phyloP scores from a whole-genome alignment of 306 rosid species.

The Calophaca sinica region DNA sequence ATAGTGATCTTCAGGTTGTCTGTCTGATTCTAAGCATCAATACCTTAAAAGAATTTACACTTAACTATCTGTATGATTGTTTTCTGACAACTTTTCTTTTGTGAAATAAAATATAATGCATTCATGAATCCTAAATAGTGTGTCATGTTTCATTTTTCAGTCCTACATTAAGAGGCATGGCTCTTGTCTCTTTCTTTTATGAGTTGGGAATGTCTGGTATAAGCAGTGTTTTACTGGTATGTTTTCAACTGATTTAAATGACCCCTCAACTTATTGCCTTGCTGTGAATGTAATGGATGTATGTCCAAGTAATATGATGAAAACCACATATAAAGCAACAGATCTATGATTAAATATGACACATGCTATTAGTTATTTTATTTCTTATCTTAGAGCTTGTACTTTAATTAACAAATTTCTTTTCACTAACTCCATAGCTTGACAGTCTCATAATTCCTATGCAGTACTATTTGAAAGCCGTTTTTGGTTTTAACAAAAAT shows the following conservation, averaged over 20 bases:
- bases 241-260: slow-evolving; percentile 13
- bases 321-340: too few relatives aligned
- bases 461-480: slow-evolving; percentile 91
- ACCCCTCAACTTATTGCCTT: too few relatives aligned
- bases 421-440: background rate
- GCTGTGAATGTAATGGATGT: too few relatives aligned
- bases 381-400: too few relatives aligned
- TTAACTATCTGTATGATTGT: background rate
- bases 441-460: slow-evolving; percentile 35
- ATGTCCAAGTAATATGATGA: too few relatives aligned
- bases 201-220: slow-evolving; percentile 86
- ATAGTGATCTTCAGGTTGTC: slow-evolving; percentile 69
- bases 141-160: slow-evolving; percentile 56
- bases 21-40: background rate
- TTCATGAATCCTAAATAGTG: slow-evolving; percentile 16
- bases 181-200: slow-evolving; percentile 78
- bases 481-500: slow-evolving; percentile 76
- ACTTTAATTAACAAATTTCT: too few relatives aligned
- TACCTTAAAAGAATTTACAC: too few relatives aligned
- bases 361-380: too few relatives aligned
- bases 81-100: slow-evolving; percentile 15
- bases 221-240: slow-evolving; percentile 68
- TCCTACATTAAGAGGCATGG: slow-evolving; percentile 71
- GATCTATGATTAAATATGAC: too few relatives aligned
- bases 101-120: background rate